Percentiles rank a stretch among this genome's conserved stretches.
Evolutionary conservation across 805 yeast species (phyloP).

Genomic region (Wickerhamiella spandovensis): DNA sequence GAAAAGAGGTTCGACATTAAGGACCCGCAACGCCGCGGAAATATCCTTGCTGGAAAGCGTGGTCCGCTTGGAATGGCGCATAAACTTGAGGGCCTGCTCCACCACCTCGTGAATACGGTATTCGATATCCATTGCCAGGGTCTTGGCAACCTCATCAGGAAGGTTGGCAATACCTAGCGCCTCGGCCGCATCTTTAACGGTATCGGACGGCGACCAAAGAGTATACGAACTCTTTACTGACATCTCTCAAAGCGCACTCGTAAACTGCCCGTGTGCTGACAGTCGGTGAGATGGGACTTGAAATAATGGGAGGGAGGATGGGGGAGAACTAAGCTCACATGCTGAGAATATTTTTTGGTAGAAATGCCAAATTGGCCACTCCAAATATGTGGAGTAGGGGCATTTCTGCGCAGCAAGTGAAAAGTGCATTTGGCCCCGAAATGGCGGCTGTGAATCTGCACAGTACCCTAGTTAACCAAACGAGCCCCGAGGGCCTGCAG

Average conservation of each 20-base stretch:
- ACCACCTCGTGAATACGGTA: slow-evolving; percentile 89
- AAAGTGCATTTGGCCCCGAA: slow-evolving; percentile 1
- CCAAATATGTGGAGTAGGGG: not conserved
- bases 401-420: not conserved
- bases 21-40: slow-evolving; percentile 62
- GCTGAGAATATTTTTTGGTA: not conserved
- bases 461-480: slow-evolving; percentile 16
- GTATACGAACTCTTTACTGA: slow-evolving; percentile 53
- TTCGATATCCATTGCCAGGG: slow-evolving; percentile 98
- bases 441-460: slow-evolving; percentile 6
- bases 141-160: slow-evolving; percentile 86
- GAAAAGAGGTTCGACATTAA: slow-evolving; percentile 74
- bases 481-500: slow-evolving; percentile 8
- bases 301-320: no score
- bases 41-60: slow-evolving; percentile 71
- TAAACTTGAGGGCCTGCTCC: slow-evolving; percentile 91
- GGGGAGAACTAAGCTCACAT: not conserved
- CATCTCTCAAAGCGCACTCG: slow-evolving; percentile 8
- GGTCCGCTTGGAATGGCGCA: slow-evolving; percentile 84
- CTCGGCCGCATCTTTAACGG: slow-evolving; percentile 93
- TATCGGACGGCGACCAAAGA: slow-evolving; percentile 94
- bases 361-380: not conserved
- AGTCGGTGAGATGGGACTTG: no score
- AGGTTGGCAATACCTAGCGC: slow-evolving; percentile 61
- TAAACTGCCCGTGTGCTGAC: no score